Base-by-base conservation (phyloP, 306 rosid genomes). In the Quercus bicolor region DNA sequence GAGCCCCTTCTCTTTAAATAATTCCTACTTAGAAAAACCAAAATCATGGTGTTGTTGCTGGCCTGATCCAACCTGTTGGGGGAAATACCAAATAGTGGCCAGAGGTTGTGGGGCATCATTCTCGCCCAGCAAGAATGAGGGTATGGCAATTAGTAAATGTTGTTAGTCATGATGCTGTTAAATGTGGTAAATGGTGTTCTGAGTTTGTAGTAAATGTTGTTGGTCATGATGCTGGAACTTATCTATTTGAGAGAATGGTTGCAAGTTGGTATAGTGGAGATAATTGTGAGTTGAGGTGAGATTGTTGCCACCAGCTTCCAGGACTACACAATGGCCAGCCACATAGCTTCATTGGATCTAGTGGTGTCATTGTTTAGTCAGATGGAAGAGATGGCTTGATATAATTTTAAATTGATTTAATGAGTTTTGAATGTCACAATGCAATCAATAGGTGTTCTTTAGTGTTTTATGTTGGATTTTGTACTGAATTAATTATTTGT, bases 401-500 rank as follows among this genome's bases (percentile, higher is more conserved):
- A 18, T 34, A 14, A 19, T 66, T 33, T 37, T 33, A 66, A 34
- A 34, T 18, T 28, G 37, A 28, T 26, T 14, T 62, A 12, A 12
- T n/a, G 40, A 9, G 37, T 31, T 66, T 71, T 28, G 21, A 48
- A 20, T 26, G 45, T 26, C 64, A 5, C 48, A 45, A 69, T 78
- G 33, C 72, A 45, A 69, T 53, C 19, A 23, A 19, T 23, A 14
- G 43, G 6, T 72, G 20, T 45, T 70, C 70, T 34, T n/a, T 56
- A 57, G 65, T 55, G 60, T 73, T 52, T 70, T 61, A 75, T 57
- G 55, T 79, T 48, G 56, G 73, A 80, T 34, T 76, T 79, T 73
- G 37, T 54, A 64, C 37, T 81, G 59, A 85, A 57, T 20, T 77
- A 77, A 34, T 77, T 78, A 78, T 34, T 84, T 80, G 81, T 87